Base-by-base conservation (phyloP, 2,329 filamentous ascomycete genomes). In the Diaporthe citriasiana region DNA sequence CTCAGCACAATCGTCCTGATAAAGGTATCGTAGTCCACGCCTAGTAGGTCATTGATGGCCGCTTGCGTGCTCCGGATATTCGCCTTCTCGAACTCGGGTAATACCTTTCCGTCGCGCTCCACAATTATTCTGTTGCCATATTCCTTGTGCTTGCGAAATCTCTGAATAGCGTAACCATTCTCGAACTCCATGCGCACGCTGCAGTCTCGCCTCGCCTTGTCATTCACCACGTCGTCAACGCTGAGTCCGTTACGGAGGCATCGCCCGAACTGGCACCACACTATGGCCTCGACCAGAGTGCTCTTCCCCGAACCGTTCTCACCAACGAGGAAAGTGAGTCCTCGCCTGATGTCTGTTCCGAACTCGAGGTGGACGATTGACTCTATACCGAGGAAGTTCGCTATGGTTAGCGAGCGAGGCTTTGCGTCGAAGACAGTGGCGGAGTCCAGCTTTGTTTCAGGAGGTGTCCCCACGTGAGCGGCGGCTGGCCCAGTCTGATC, bases 241-340 rank as follows among this genome's bases (percentile, higher is more conserved):
- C 69, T 75, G 10, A 81, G 70, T 0, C 80, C 80, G 45, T 70
- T 76, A 25, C 81, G 79, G 30, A 82, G 77, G 56, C 80, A 82
- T 12, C 76, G 77, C 1, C 81, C 81, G 69, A 82, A 83, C 56
- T 81, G 80, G 73, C 80, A 82, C 81, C 81, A 83, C 4, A 78
- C 78, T 30, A 82, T 78, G 22, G 81, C 81, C 71, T 83, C 81
- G 25, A 82, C 76, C 2, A 83, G 47, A 1, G 80, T 82, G 75
- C 80, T 82, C 73, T 82, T 82, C 8, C 81, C 81, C 1, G 81
- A 76, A 4, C 80, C 81, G 57, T 82, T 82, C 35, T 72, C 63
- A 13, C 81, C 81, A 10, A 80, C 77, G 82, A 81, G 70, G n/a
- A n/a, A n/a, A n/a, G n/a, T n/a, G n/a, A n/a, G 33, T 35, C 33